Base-by-base conservation (phyloP, 768 basidiomycete genomes). In the Pleurotus ostreatus region DNA sequence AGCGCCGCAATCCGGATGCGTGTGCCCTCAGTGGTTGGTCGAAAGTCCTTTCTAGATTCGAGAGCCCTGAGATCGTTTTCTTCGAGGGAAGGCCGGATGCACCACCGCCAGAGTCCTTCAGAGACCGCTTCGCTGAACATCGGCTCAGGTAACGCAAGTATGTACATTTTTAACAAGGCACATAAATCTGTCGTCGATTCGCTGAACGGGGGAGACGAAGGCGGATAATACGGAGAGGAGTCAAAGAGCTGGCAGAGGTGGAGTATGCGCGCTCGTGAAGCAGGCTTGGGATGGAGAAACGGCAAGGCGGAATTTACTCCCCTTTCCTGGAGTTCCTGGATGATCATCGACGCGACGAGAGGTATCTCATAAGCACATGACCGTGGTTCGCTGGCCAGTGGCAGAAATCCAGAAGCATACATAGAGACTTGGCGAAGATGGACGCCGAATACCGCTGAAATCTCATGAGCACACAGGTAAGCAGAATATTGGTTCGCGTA, bases 171-270 rank as follows among this genome's bases (percentile, higher is more conserved):
- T 1, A 79, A 63, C 11, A 78, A 66, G 7, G 71, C 72, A 48
- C 74, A 78, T 18, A 78, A 66, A 58, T 78, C 73, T 30, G 69
- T 60, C 2, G 70, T 72, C 1, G 75, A 70, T 56, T 74, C 70
- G 45, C 37, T 11, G 18, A 53, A 12, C 37, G 51, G 34, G 15
- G 34, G 39, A 12, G 51, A 2, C 0, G 37, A 40, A 1, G 41
- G n/a, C 0, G 41, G 41, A n/a, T 22, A 22, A n/a, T 53, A 53
- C 12, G 51, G 51, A n/a, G 51, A 22, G 1, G 39, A 53, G 15
- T 53, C 51, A 38, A 53, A 53, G 0, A 39, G 4, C n/a, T 53
- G 51, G 18, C 37, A 53, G 11, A 53, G 37, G 20, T 18, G 39
- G 15, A 53, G 51, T 20, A 53, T 34, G 3, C 51, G 51, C 37